Evolutionary conservation across 345 rosid genomes (phyloP).

Genomic region (Odontarrhena argentea): DNA sequence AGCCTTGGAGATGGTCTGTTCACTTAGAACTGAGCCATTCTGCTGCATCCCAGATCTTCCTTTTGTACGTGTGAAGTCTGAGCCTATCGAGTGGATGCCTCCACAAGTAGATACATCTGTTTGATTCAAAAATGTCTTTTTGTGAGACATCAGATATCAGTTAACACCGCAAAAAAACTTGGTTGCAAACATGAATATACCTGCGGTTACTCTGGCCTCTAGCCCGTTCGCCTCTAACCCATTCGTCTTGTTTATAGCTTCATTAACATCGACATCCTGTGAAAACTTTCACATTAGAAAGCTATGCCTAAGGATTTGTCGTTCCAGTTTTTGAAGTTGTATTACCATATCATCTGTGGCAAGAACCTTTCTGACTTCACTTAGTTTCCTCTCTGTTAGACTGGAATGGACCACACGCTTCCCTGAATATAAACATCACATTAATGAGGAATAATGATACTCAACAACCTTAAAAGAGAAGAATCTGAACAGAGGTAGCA

Average conservation of each 20-base stretch:
- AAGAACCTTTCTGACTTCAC: conserved; percentile 72
- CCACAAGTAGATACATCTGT: conserved; percentile 82
- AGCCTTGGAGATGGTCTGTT: conserved; percentile 60
- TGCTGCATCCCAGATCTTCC: conserved; percentile 58
- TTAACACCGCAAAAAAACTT: conserved; percentile 2
- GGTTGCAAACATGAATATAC: conserved; percentile 19
- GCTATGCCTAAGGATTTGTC: conserved; percentile 1
- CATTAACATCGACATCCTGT: conserved; percentile 62
- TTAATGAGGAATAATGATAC: conserved; percentile 8
- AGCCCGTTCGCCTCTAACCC: conserved; percentile 27
- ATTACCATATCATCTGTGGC: conserved; percentile 60
- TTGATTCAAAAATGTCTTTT: background rate
- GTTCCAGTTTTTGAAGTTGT: background rate
- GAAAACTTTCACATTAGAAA: conserved; percentile 25
- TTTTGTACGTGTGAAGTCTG: conserved; percentile 89
- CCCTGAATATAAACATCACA: conserved; percentile 51
- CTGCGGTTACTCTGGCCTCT: conserved; percentile 33
- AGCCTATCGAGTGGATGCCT: conserved; percentile 83
- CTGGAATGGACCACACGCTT: conserved; percentile 80
- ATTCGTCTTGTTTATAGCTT: conserved; percentile 37
- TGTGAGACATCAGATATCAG: background rate
- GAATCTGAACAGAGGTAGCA: conserved; percentile 27
- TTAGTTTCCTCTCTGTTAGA: conserved; percentile 66
- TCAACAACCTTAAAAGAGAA: conserved; percentile 4
- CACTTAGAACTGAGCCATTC: conserved; percentile 59